Evolutionary conservation across 1,139 yeast genomes (phyloP).

Genomic region (Yamadazyma triangularis): DNA sequence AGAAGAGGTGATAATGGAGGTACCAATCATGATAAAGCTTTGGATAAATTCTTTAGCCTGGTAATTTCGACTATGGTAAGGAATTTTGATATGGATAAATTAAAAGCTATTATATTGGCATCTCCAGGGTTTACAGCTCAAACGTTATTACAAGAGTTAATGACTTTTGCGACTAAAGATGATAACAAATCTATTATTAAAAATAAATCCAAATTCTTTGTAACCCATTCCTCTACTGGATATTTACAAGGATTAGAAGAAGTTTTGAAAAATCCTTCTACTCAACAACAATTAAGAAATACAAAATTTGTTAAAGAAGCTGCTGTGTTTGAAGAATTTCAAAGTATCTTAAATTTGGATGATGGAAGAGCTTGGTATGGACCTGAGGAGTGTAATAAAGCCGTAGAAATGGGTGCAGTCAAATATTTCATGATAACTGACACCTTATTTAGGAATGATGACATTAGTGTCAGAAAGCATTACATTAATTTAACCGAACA

Average conservation of each 20-base stretch:
- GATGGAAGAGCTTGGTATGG: slow-evolving; percentile 94
- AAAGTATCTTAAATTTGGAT: slow-evolving; percentile 70
- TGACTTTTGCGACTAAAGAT: slow-evolving; percentile 53
- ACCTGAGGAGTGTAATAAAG: slow-evolving; percentile 69
- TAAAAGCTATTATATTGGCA: slow-evolving; percentile 81
- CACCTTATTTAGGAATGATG: slow-evolving; percentile 72
- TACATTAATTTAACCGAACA: slow-evolving; percentile 66
- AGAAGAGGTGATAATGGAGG: slow-evolving; percentile 54
- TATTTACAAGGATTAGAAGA: slow-evolving; percentile 90
- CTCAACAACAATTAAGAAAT: slow-evolving; percentile 62
- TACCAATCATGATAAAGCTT: slow-evolving; percentile 73
- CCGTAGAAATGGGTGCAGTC: slow-evolving; percentile 64
- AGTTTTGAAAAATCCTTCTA: slow-evolving; percentile 65
- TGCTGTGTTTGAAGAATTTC: slow-evolving; percentile 67
- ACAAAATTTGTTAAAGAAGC: slow-evolving; percentile 83
- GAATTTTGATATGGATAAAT: slow-evolving; percentile 60
- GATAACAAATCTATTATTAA: slow-evolving; percentile 54
- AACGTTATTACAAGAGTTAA: slow-evolving; percentile 53
- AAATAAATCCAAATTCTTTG: slow-evolving; percentile 64
- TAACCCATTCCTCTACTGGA: slow-evolving; percentile 87
- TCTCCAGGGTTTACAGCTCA: slow-evolving; percentile 88
- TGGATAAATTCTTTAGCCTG: slow-evolving; percentile 62
- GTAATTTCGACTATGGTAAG: slow-evolving; percentile 63
- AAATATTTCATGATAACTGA: slow-evolving; percentile 74
- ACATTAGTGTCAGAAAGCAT: slow-evolving; percentile 60